phyloP scores from a whole-genome alignment of 1,284 basidiomycete species.

The Agroathelia rolfsii region DNA sequence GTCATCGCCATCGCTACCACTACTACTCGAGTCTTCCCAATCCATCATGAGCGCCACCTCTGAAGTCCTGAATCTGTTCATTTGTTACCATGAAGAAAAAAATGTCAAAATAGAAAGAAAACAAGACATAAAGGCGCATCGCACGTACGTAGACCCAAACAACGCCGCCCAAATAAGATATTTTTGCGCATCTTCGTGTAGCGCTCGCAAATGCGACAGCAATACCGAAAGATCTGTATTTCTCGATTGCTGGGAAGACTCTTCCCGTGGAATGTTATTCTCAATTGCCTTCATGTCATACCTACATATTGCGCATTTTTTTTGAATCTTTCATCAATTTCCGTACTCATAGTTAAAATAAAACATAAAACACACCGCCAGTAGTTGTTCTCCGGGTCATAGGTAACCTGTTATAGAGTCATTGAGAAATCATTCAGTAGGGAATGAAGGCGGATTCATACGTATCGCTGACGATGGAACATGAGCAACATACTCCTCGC shows the following conservation, averaged over 20 bases:
- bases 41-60: slow-evolving; percentile 65
- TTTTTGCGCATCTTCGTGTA: slow-evolving; percentile 54
- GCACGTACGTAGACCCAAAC: slow-evolving; percentile 54
- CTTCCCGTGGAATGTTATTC: no score
- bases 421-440: slow-evolving; percentile 5
- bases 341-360: slow-evolving; percentile 3
- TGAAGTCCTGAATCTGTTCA: slow-evolving; percentile 51
- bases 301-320: no score
- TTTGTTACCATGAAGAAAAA: slow-evolving; percentile 3
- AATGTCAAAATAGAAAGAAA: slow-evolving; percentile 2
- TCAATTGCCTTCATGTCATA: slow-evolving; percentile 49
- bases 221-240: slow-evolving; percentile 56
- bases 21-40: slow-evolving; percentile 48
- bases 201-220: slow-evolving; percentile 43
- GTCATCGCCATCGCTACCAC: slow-evolving; percentile 43
- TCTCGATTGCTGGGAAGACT: no score
- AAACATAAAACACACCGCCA: slow-evolving; percentile 36
- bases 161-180: slow-evolving; percentile 62
- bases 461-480: slow-evolving; percentile 47
- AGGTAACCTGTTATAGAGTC: slow-evolving; percentile 36
- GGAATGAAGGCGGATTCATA: slow-evolving; percentile 18
- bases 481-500: slow-evolving; percentile 50
- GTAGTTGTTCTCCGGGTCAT: slow-evolving; percentile 48
- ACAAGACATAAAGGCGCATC: background rate
- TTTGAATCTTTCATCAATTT: no score